A percentile compares a stretch with the other conserved stretches of the same genome.
Evolutionary conservation across 352 stramenopile genomes (phyloP).

Genomic region (Globisporangium polare): DNA sequence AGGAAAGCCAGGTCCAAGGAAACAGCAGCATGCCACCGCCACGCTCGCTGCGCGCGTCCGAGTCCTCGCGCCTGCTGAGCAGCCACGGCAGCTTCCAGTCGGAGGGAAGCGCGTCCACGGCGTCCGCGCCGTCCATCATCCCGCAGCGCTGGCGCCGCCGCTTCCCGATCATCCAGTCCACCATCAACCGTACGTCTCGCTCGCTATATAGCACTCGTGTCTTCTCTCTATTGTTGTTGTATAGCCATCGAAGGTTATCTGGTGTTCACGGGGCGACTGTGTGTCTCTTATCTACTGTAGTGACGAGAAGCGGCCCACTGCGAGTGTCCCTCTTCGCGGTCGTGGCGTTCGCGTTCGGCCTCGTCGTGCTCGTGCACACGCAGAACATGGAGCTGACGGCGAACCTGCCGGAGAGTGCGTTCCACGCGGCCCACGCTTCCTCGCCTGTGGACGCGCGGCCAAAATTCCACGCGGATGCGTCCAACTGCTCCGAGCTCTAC

Average conservation of each 20-base stretch:
- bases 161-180: conserved; percentile 16
- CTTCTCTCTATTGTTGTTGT: no score
- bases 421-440: conserved; percentile 18
- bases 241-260: no score
- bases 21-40: neutral
- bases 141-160: conserved; percentile 19
- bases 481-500: conserved; percentile 82
- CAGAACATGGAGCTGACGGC: conserved; percentile 46
- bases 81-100: neutral
- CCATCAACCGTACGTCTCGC: conserved; percentile 12
- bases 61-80: conserved; percentile 10
- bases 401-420: conserved; percentile 34
- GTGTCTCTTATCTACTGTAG: neutral
- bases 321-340: conserved; percentile 47
- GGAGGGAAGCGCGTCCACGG: conserved; percentile 3
- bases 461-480: conserved; percentile 34
- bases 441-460: conserved; percentile 6
- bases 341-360: conserved; percentile 44
- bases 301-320: conserved; percentile 19
- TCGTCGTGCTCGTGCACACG: conserved; percentile 72
- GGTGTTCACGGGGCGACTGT: neutral
- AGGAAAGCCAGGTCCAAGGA: no score
- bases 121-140: conserved; percentile 14
- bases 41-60: conserved; percentile 1
- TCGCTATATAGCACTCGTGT: no score